Evolutionary conservation across 768 basidiomycete species (phyloP).

Genomic region (Suillus decipiens): DNA sequence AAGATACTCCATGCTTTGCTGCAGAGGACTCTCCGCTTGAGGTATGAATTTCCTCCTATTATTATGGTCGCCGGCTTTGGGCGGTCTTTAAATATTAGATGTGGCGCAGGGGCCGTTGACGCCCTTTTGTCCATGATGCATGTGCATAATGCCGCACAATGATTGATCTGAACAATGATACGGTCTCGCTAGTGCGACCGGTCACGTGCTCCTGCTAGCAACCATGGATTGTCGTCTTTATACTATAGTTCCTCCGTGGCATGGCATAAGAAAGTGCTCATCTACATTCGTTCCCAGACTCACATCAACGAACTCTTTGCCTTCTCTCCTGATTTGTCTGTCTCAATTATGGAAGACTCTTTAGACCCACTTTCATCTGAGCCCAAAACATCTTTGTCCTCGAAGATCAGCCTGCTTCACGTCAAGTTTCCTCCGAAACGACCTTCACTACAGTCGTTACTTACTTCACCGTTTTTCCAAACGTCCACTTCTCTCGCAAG

Average conservation of each 20-base stretch:
- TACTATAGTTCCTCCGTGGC: conserved; percentile 11
- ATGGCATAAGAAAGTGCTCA: conserved; percentile 8
- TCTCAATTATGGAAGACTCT: conserved; percentile 11
- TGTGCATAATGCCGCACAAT: neutral
- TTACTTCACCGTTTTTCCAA: conserved; percentile 43
- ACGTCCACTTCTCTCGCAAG: conserved; percentile 37
- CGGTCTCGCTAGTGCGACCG: neutral
- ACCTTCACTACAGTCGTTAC: conserved; percentile 53
- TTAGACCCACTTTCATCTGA: neutral
- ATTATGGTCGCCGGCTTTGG: neutral
- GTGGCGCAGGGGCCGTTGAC: neutral
- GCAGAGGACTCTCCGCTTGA: neutral
- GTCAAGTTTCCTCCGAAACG: conserved; percentile 50
- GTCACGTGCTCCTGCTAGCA: conserved; percentile 15
- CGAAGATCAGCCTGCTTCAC: conserved; percentile 13
- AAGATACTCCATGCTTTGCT: neutral
- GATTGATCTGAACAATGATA: neutral
- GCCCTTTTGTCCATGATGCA: neutral
- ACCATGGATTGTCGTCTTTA: conserved; percentile 5
- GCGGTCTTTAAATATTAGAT: neutral
- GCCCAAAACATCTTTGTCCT: conserved; percentile 5
- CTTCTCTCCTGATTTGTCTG: conserved; percentile 11
- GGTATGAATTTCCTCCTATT: neutral
- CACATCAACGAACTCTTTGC: conserved; percentile 9
- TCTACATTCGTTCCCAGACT: conserved; percentile 13